phyloP scores from a whole-genome alignment of 2,329 filamentous ascomycete species.

The Onygenales sp. region DNA sequence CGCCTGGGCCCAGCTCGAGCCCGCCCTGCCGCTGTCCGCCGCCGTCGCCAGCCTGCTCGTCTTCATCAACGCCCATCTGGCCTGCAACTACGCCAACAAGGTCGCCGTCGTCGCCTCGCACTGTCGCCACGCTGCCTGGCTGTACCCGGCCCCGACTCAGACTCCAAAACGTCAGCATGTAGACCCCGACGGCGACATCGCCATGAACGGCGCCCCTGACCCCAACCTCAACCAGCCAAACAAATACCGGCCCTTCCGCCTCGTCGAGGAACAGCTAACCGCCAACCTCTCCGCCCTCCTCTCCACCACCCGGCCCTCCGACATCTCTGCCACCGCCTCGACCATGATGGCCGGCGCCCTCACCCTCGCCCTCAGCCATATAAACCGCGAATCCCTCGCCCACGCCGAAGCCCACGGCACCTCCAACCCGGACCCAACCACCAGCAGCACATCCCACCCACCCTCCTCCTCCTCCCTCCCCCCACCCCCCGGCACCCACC shows the following conservation, averaged over 20 bases:
- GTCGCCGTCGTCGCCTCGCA: constrained; percentile 88
- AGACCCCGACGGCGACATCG: constrained; percentile 42
- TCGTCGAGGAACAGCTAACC: constrained; percentile 74
- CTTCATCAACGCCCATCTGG: constrained; percentile 93
- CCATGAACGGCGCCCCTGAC: constrained; percentile 45
- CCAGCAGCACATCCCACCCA: constrained; percentile 15
- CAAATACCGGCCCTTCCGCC: constrained; percentile 86
- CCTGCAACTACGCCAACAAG: constrained; percentile 87
- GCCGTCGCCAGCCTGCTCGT: constrained; percentile 84
- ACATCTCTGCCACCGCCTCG: constrained; percentile 56
- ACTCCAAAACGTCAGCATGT: neutral
- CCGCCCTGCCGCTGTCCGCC: constrained; percentile 67
- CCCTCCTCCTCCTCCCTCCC: constrained; percentile 7
- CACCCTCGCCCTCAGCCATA: constrained; percentile 79
- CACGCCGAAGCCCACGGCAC: constrained; percentile 50
- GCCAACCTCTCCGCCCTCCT: constrained; percentile 66
- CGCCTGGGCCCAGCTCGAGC: constrained; percentile 73
- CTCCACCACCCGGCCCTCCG: constrained; percentile 54
- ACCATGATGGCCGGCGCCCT: constrained; percentile 87
- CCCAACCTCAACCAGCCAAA: constrained; percentile 49
- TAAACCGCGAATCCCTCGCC: constrained; percentile 68
- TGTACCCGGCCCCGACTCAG: constrained; percentile 58
- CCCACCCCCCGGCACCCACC: constrained; percentile 11
- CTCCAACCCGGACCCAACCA: constrained; percentile 18
- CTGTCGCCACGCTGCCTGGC: constrained; percentile 73